Conservation (phyloP, 768 basidiomycete species). For the Ramaria sp. region DNA sequence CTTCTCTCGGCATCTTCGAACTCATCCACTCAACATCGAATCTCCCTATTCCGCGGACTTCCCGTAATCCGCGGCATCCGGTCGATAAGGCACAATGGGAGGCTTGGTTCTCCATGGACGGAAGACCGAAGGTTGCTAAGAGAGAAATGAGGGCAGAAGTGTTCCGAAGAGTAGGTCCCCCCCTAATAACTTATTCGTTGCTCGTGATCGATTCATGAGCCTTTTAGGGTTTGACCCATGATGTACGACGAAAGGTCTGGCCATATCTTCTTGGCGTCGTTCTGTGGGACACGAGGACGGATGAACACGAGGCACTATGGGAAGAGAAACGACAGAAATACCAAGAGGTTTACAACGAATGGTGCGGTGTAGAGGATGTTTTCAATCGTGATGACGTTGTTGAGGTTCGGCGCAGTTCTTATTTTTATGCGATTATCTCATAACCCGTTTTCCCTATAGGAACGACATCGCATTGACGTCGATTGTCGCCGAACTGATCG, state of each 20-base stretch:
- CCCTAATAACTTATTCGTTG: not conserved
- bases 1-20: constrained; percentile 82
- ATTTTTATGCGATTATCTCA: constrained; percentile 6
- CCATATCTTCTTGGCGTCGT: constrained; percentile 81
- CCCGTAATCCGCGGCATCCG: constrained; percentile 71
- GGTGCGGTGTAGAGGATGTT: constrained; percentile 76
- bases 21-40: constrained; percentile 69
- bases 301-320: constrained; percentile 53
- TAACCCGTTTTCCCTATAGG: constrained; percentile 28
- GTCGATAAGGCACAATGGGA: constrained; percentile 65
- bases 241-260: constrained; percentile 70
- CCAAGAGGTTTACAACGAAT: constrained; percentile 59
- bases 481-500: constrained; percentile 96
- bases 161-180: constrained; percentile 44
- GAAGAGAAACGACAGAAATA: constrained; percentile 56
- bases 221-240: constrained; percentile 40
- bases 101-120: constrained; percentile 68
- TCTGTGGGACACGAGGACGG: constrained; percentile 62
- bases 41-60: constrained; percentile 71
- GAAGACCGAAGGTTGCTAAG: constrained; percentile 49
- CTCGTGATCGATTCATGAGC: not conserved
- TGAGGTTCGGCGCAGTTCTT: constrained; percentile 46
- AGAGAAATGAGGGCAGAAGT: constrained; percentile 70
- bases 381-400: constrained; percentile 70
- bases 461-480: constrained; percentile 90